These are phyloP conservation scores for Akebia trifoliata DNA, from an alignment of 164 flowering plant species.

Conservation along the genomic window DNA sequence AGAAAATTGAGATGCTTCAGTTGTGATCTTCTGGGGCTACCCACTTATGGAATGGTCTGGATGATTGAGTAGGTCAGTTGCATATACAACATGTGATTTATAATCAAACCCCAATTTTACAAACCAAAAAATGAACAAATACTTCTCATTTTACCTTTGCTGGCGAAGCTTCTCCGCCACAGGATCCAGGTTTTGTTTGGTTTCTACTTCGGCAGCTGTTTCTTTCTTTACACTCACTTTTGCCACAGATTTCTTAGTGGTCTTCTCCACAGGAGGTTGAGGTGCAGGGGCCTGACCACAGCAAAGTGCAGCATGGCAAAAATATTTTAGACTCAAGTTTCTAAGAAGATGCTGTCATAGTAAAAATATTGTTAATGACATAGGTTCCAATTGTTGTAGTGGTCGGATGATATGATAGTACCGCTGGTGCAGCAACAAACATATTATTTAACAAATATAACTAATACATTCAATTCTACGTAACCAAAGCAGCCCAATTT, in stretches of 20 bases:
- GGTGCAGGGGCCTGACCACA: slow-evolving; percentile 44
- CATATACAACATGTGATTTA: background rate
- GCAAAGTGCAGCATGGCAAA: background rate
- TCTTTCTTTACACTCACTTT: slow-evolving; percentile 53
- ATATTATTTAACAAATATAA: background rate
- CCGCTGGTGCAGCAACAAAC: background rate
- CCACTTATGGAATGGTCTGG: no score
- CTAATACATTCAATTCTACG: no score
- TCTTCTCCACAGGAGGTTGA: slow-evolving; percentile 42
- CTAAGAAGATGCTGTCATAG: background rate
- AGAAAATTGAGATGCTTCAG: no score
- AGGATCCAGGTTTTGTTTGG: slow-evolving; percentile 69
- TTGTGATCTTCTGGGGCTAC: no score
- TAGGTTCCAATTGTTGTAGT: no score
- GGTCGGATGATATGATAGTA: no score
- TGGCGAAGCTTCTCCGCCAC: slow-evolving; percentile 89
- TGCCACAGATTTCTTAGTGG: slow-evolving; percentile 43
- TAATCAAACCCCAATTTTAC: background rate
- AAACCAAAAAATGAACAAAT: background rate
- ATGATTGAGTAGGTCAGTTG: background rate
- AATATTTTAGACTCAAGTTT: background rate
- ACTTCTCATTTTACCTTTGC: slow-evolving; percentile 48
- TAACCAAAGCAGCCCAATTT: no score
- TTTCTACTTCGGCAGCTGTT: slow-evolving; percentile 38
- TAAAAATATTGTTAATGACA: no score